A percentile compares a stretch with the other conserved stretches of the same genome.
These are phyloP conservation scores for Daedalea quercina DNA, from an alignment of 768 basidiomycete genomes.

Conservation along the genomic window DNA sequence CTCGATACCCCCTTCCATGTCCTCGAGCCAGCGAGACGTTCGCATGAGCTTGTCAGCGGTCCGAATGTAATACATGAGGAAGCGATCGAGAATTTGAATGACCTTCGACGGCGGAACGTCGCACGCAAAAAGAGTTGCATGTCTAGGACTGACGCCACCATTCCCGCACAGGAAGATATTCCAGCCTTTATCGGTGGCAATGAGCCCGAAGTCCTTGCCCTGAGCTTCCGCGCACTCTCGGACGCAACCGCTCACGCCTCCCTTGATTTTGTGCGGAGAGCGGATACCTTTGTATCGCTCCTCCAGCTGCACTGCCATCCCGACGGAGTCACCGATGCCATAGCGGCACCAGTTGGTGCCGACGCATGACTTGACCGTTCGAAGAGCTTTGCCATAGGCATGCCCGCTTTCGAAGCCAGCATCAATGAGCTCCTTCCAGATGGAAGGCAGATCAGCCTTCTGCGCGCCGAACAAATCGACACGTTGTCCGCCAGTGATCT, in stretches of 20 bases:
- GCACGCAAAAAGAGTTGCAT: constrained; percentile 57
- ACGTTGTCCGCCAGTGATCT: constrained; percentile 49
- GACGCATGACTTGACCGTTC: constrained; percentile 77
- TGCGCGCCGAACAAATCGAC: constrained; percentile 68
- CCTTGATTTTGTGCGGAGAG: constrained; percentile 70
- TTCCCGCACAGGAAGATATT: constrained; percentile 68
- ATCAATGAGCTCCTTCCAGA: constrained; percentile 55
- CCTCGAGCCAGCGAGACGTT: constrained; percentile 70
- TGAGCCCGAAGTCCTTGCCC: constrained; percentile 66
- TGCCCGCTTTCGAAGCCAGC: constrained; percentile 75
- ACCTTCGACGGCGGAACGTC: constrained; percentile 66
- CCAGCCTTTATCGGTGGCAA: constrained; percentile 79
- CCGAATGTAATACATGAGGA: constrained; percentile 61
- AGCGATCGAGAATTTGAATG: constrained; percentile 56
- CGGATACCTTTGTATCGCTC: constrained; percentile 66
- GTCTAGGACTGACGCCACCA: constrained; percentile 47
- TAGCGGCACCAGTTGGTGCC: constrained; percentile 69
- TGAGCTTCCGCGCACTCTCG: constrained; percentile 79
- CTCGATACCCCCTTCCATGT: constrained; percentile 62
- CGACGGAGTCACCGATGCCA: constrained; percentile 70
- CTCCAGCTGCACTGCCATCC: constrained; percentile 63
- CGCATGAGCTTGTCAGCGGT: constrained; percentile 67
- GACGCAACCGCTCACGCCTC: constrained; percentile 68
- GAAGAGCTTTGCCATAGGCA: constrained; percentile 57
- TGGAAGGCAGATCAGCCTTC: constrained; percentile 62